These are phyloP conservation scores for Mycena indigotica DNA, from an alignment of 768 basidiomycete species.

Conservation along the genomic window DNA sequence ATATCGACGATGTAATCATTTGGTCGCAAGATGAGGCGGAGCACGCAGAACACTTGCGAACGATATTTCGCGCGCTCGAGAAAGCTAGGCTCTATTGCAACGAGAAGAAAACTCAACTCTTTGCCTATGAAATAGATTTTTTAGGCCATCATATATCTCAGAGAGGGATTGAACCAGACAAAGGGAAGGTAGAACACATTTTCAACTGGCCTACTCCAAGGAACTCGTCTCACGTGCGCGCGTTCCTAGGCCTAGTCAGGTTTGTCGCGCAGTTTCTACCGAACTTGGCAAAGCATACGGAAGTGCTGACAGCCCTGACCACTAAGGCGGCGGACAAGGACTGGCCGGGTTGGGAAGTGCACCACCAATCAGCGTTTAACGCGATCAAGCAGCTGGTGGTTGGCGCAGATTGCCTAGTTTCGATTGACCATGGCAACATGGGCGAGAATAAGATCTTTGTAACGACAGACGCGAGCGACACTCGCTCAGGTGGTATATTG, in stretches of 20 bases:
- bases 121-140: conserved; percentile 18
- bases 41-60: conserved; percentile 29
- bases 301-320: conserved; percentile 29
- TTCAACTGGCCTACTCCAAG: conserved; percentile 34
- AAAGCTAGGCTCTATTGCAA: conserved; percentile 1
- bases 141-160: conserved; percentile 32
- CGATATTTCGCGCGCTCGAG: conserved; percentile 24
- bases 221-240: conserved; percentile 28
- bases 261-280: conserved; percentile 35
- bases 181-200: conserved; percentile 29
- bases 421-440: conserved; percentile 33
- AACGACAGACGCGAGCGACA: conserved; percentile 30
- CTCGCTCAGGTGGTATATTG: conserved; percentile 29
- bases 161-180: conserved; percentile 26
- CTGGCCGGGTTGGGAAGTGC: conserved; percentile 30
- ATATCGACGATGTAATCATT: conserved; percentile 49
- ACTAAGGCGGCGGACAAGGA: conserved; percentile 25
- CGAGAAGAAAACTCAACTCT: conserved; percentile 22
- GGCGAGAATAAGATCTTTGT: conserved; percentile 34
- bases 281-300: conserved; percentile 29
- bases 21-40: conserved; percentile 41
- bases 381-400: conserved; percentile 30
- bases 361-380: conserved; percentile 29
- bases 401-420: conserved; percentile 25
- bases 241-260: conserved; percentile 34